A percentile compares a stretch with the other conserved stretches of the same genome.
These are phyloP conservation scores for Aspergillus sclerotioniger DNA, from an alignment of 495 filamentous ascomycete species.

Conservation along the genomic window DNA sequence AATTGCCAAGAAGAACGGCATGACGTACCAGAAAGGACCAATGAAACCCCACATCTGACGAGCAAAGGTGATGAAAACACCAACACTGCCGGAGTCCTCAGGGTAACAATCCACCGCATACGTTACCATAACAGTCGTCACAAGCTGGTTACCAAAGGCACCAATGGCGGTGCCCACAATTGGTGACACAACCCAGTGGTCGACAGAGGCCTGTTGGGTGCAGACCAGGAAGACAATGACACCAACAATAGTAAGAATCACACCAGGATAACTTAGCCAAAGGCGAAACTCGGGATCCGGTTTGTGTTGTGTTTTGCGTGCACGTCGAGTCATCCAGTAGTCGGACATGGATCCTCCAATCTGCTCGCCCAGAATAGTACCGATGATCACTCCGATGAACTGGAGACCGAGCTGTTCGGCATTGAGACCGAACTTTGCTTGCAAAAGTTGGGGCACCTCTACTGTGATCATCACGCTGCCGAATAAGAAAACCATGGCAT, in stretches of 20 bases:
- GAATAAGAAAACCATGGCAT: constrained; percentile 54
- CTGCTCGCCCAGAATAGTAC: constrained; percentile 55
- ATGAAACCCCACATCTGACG: constrained; percentile 58
- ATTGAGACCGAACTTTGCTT: constrained; percentile 50
- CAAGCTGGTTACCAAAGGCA: constrained; percentile 54
- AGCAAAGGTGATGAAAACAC: constrained; percentile 57
- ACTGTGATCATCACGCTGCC: constrained; percentile 48
- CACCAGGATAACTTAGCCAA: constrained; percentile 54
- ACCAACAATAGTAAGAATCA: constrained; percentile 45
- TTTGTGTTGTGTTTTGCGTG: constrained; percentile 22
- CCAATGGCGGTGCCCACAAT: constrained; percentile 51
- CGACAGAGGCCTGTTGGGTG: constrained; percentile 36
- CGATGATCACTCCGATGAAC: constrained; percentile 53
- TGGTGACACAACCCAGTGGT: constrained; percentile 49
- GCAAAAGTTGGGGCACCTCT: constrained; percentile 53
- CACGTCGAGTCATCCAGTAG: constrained; percentile 45
- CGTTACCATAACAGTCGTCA: constrained; percentile 56
- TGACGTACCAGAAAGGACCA: constrained; percentile 53
- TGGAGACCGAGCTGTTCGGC: constrained; percentile 54
- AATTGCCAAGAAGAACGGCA: background rate
- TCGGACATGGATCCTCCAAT: constrained; percentile 52
- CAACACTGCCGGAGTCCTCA: constrained; percentile 48
- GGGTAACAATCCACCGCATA: constrained; percentile 56
- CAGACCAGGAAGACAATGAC: constrained; percentile 51
- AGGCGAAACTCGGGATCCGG: constrained; percentile 48